Evolutionary conservation across 23 red algal genomes (phyloP).

Genomic region (Gracilariopsis chorda): DNA sequence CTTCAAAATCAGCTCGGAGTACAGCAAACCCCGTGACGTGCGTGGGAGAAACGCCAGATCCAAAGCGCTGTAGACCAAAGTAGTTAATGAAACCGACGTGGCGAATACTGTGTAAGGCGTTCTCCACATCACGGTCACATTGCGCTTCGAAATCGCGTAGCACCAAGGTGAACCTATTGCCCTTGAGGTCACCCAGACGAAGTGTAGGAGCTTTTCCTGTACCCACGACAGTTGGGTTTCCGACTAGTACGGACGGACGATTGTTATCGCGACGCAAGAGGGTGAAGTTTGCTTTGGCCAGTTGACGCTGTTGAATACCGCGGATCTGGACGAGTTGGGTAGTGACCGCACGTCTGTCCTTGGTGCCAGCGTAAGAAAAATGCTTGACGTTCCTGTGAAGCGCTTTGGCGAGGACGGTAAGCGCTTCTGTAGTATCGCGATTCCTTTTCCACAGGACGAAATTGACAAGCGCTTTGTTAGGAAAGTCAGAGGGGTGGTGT

Average conservation of each 20-base stretch:
- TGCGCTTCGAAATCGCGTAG: constrained; percentile 45
- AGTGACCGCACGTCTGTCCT: constrained; percentile 94
- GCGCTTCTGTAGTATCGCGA: constrained; percentile 72
- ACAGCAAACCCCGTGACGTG: constrained; percentile 86
- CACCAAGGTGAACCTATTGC: constrained; percentile 91
- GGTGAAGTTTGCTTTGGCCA: constrained; percentile 41
- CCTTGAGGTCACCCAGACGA: constrained; percentile 68
- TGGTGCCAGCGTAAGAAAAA: constrained; percentile 86
- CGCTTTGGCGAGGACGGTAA: constrained; percentile 42
- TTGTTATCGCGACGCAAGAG: not conserved
- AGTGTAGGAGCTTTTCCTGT: constrained; percentile 31
- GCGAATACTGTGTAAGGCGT: constrained; percentile 44
- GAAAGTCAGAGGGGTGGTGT: not conserved
- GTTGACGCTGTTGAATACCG: constrained; percentile 26
- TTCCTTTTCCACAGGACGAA: constrained; percentile 95
- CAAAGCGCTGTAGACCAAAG: constrained; percentile 97
- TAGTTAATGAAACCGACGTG: constrained; percentile 96
- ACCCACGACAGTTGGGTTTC: constrained; percentile 21
- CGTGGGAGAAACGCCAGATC: constrained; percentile 71
- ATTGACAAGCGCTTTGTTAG: constrained; percentile 28
- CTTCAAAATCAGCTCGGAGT: constrained; percentile 67
- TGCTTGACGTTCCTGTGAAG: constrained; percentile 35
- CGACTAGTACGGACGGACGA: constrained; percentile 49
- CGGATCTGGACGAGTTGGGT: constrained; percentile 82
- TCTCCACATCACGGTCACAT: not conserved